A percentile compares a stretch with the other conserved stretches of the same genome.
Evolutionary conservation across 2,329 filamentous ascomycete species (phyloP).

Genomic region (Stachybotrys chartarum): DNA sequence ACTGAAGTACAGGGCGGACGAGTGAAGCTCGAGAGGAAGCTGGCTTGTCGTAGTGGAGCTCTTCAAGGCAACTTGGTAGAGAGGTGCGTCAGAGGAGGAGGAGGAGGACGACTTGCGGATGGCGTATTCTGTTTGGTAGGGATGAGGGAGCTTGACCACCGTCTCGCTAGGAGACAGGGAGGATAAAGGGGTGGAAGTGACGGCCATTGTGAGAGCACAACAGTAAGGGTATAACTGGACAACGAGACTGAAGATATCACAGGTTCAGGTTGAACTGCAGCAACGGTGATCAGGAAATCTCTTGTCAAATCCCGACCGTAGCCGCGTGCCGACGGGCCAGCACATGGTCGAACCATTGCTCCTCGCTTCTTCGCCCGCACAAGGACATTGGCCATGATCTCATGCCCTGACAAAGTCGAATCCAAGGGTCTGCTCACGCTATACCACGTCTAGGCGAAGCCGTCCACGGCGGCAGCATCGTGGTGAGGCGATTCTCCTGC

Average conservation of each 20-base stretch:
- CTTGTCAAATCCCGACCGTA: background rate
- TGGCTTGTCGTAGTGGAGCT: slow-evolving; percentile 16
- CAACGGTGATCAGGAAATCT: background rate
- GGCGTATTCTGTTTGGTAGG: slow-evolving; percentile 39
- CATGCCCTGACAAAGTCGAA: background rate
- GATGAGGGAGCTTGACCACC: slow-evolving; percentile 41
- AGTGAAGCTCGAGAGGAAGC: slow-evolving; percentile 21
- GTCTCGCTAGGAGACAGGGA: slow-evolving; percentile 25
- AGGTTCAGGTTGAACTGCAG: background rate
- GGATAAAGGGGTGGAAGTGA: slow-evolving; percentile 15
- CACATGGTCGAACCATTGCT: background rate
- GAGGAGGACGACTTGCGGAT: slow-evolving; percentile 24
- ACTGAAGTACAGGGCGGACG: slow-evolving; percentile 32
- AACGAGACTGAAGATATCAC: background rate
- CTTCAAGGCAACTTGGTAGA: slow-evolving; percentile 29
- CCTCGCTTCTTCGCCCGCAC: background rate
- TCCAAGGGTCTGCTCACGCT: background rate
- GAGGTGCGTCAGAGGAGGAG: slow-evolving; percentile 9
- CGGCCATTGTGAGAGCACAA: slow-evolving; percentile 11
- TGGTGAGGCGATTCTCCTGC: background rate
- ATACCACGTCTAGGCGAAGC: background rate
- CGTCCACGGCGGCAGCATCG: background rate
- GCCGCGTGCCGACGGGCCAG: background rate
- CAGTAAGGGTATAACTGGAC: background rate
- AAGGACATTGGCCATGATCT: background rate